phyloP scores from a whole-genome alignment of 176 grass and related monocot genomes.

The Oropetium thomaeum region DNA sequence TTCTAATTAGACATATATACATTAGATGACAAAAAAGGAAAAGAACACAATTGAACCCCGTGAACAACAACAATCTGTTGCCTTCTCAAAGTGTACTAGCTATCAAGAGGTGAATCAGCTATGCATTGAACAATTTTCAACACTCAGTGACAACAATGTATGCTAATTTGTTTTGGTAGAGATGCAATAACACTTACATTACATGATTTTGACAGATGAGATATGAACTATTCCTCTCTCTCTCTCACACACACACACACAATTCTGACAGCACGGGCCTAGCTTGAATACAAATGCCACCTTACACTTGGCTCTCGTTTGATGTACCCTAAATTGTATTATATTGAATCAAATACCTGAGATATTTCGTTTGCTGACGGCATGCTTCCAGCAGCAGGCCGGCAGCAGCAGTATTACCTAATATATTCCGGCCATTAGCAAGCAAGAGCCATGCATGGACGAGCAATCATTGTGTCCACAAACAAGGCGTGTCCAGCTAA shows the following conservation, averaged over 20 bases:
- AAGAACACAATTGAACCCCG: no score
- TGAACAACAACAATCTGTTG: no score
- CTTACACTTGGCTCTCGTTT: not conserved
- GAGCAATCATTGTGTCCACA: conserved; percentile 32
- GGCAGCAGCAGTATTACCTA: conserved; percentile 11
- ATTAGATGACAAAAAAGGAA: no score
- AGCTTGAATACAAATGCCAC: not conserved
- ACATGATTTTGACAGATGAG: not conserved
- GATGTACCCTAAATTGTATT: no score
- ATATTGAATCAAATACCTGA: not conserved
- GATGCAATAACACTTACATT: not conserved
- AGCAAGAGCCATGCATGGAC: not conserved
- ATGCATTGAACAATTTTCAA: not conserved
- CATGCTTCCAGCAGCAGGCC: conserved; percentile 22
- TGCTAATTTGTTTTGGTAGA: not conserved
- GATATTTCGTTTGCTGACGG: conserved; percentile 21
- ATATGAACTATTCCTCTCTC: not conserved
- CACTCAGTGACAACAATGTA: not conserved
- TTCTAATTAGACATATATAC: no score
- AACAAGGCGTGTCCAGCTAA: conserved; percentile 22
- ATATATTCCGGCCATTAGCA: conserved; percentile 4
- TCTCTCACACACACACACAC: not conserved
- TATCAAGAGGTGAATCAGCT: not conserved
- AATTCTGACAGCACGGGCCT: no score
- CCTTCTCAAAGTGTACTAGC: no score